phyloP scores from a whole-genome alignment of 2,329 filamentous ascomycete species.

The Pseudocercospora eumusae region DNA sequence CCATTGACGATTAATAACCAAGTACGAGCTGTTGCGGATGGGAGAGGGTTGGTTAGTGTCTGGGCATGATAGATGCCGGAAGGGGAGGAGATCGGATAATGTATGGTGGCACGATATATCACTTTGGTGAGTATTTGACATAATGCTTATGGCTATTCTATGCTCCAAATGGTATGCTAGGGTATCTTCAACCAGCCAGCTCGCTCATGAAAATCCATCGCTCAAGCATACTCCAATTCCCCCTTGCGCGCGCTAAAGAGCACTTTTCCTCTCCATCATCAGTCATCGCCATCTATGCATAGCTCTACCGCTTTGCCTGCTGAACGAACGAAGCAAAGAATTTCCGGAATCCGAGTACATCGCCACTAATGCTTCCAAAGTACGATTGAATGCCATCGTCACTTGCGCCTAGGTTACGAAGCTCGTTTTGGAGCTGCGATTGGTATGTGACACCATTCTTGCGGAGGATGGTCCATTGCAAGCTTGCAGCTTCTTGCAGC shows the following conservation, averaged over 20 bases:
- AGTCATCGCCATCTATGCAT: neutral
- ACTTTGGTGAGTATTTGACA: neutral
- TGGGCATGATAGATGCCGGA: constrained; percentile 30
- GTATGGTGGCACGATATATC: neutral
- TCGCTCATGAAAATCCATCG: constrained; percentile 11
- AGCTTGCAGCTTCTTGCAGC: constrained; percentile 78
- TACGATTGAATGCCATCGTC: constrained; percentile 67
- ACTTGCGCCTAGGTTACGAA: constrained; percentile 65
- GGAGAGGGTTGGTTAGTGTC: constrained; percentile 36
- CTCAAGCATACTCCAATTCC: neutral
- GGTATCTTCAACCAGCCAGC: constrained; percentile 14
- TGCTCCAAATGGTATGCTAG: constrained; percentile 7
- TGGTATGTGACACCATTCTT: constrained; percentile 87
- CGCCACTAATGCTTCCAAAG: constrained; percentile 55
- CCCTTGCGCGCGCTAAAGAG: neutral
- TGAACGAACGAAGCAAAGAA: constrained; percentile 50
- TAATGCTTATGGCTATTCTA: neutral
- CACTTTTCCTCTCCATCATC: constrained; percentile 1
- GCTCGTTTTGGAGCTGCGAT: constrained; percentile 64
- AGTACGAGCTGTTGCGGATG: constrained; percentile 57
- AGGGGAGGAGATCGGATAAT: no score
- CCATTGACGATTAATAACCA: constrained; percentile 62
- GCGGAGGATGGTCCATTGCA: constrained; percentile 86
- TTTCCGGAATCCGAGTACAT: constrained; percentile 48
- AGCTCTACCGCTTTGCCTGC: constrained; percentile 32